Percentiles rank a stretch among this genome's conserved stretches.
Evolutionary conservation across 352 stramenopile species (phyloP).

Genomic region (Phytophthora vignae): DNA sequence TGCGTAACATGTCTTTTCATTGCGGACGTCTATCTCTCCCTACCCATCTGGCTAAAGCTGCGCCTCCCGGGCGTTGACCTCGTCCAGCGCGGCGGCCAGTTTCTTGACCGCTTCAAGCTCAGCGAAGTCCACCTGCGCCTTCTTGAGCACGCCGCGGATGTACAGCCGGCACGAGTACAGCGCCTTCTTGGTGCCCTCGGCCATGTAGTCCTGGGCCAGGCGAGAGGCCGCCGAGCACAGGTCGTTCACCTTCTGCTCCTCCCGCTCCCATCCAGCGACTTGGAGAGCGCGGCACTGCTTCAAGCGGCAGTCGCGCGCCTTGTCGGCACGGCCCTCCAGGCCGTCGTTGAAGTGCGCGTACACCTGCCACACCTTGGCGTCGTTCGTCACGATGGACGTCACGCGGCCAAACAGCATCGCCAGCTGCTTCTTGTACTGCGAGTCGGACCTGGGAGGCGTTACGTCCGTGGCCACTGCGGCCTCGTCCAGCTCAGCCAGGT

Average conservation of each 20-base stretch:
- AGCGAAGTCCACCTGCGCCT: slow-evolving; percentile 76
- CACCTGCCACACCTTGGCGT: slow-evolving; percentile 84
- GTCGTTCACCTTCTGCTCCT: slow-evolving; percentile 61
- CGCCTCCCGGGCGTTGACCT: slow-evolving; percentile 63
- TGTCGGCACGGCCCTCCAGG: slow-evolving; percentile 58
- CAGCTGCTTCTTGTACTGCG: slow-evolving; percentile 78
- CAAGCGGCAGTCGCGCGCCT: slow-evolving; percentile 80
- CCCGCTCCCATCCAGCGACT: slow-evolving; percentile 73
- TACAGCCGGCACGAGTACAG: slow-evolving; percentile 82
- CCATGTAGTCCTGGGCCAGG: slow-evolving; percentile 71
- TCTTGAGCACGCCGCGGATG: slow-evolving; percentile 80
- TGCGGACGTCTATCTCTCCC: slow-evolving; percentile 5
- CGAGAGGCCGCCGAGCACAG: slow-evolving; percentile 64
- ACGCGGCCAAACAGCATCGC: slow-evolving; percentile 81
- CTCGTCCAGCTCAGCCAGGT: slow-evolving; percentile 63
- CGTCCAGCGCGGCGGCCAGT: slow-evolving; percentile 57
- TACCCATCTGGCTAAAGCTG: slow-evolving; percentile 44
- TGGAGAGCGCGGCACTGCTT: slow-evolving; percentile 83
- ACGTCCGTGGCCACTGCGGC: slow-evolving; percentile 47
- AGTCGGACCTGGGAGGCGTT: slow-evolving; percentile 60
- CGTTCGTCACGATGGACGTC: slow-evolving; percentile 81
- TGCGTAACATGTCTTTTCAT: not conserved
- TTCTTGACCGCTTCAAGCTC: slow-evolving; percentile 53
- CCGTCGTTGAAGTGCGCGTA: slow-evolving; percentile 87
- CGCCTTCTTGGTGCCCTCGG: slow-evolving; percentile 79